Conservation (phyloP, 805 yeast genomes). For the Candida patagonica region DNA sequence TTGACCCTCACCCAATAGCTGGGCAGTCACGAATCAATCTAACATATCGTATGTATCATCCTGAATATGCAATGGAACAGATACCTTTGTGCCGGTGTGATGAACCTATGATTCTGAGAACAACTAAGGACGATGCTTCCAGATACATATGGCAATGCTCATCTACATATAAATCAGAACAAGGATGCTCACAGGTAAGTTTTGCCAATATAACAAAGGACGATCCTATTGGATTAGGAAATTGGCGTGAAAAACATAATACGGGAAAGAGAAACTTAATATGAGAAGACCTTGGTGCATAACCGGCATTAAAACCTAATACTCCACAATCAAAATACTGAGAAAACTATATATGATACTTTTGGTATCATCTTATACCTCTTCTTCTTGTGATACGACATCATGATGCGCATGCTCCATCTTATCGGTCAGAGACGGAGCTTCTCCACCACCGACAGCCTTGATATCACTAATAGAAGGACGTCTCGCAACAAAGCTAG, state of each 20-base stretch:
- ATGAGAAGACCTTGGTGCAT: no score
- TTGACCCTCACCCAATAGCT: slow-evolving; percentile 39
- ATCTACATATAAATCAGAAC: slow-evolving; percentile 24
- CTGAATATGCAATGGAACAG: slow-evolving; percentile 29
- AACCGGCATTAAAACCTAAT: no score
- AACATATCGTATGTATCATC: slow-evolving; percentile 52
- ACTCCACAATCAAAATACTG: background rate
- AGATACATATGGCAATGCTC: slow-evolving; percentile 61
- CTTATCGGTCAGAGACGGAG: no score
- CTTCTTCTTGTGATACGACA: background rate
- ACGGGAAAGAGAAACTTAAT: no score
- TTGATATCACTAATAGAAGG: slow-evolving; percentile 3
- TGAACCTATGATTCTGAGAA: slow-evolving; percentile 43
- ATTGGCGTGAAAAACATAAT: no score
- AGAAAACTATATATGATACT: background rate
- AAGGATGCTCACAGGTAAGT: slow-evolving; percentile 19
- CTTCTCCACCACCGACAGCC: slow-evolving; percentile 5
- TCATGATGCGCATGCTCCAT: no score
- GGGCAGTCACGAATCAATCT: slow-evolving; percentile 50
- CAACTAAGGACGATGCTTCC: slow-evolving; percentile 39
- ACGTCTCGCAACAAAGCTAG: slow-evolving; percentile 24
- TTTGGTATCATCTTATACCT: background rate
- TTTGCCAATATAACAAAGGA: slow-evolving; percentile 8
- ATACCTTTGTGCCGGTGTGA: slow-evolving; percentile 36
- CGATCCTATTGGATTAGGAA: slow-evolving; percentile 2